phyloP scores from a whole-genome alignment of 148 eudicot genomes.

The Polygonum maritimum region DNA sequence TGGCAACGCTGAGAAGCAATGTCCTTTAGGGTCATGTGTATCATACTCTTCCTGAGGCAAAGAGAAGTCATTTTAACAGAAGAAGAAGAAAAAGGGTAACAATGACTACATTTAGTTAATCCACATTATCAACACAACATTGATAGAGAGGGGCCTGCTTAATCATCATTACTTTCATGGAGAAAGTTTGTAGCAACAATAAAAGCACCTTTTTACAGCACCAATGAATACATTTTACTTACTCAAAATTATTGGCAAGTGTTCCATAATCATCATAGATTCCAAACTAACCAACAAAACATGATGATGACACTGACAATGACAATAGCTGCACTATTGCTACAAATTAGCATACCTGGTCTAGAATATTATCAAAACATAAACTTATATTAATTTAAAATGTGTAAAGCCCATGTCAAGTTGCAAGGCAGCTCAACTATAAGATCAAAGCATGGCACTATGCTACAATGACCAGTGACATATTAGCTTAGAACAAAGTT shows the following conservation, averaged over 20 bases:
- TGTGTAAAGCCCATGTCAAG: too few species aligned
- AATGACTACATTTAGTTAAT: neutral
- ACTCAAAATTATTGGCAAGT: neutral
- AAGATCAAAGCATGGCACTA: too few species aligned
- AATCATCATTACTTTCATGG: too few species aligned
- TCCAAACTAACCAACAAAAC: neutral
- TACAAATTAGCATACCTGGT: neutral
- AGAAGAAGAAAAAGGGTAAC: neutral
- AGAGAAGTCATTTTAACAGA: neutral
- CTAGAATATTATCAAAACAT: too few species aligned
- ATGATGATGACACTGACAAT: neutral
- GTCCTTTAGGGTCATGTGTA: constrained; percentile 95
- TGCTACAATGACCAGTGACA: too few species aligned
- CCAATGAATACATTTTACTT: neutral
- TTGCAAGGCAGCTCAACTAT: too few species aligned
- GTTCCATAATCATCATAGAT: neutral
- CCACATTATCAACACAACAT: neutral
- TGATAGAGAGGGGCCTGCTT: neutral
- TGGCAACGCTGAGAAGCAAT: constrained; percentile 57
- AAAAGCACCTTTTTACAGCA: too few species aligned
- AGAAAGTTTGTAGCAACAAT: too few species aligned
- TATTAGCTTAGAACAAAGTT: too few species aligned
- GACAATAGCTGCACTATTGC: neutral
- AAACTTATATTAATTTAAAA: too few species aligned
- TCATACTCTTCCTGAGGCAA: constrained; percentile 84